A percentile compares a stretch with the other conserved stretches of the same genome.
Conservation (phyloP, 768 basidiomycete genomes). For the Nevesoporus exiguus region DNA sequence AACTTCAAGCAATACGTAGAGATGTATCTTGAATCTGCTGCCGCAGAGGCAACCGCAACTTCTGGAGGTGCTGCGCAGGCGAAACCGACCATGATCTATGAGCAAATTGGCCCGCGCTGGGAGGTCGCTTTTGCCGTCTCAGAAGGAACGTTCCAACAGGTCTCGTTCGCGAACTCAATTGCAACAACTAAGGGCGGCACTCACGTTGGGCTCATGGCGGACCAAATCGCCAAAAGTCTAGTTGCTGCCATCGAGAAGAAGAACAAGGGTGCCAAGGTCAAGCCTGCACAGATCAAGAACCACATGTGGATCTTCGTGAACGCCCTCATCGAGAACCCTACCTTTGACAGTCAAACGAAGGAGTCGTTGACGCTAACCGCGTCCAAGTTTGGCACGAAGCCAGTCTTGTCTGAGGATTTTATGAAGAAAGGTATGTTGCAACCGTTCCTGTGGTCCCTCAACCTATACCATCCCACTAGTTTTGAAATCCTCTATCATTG, state of each 20-base stretch:
- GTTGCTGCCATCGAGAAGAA: constrained; percentile 87
- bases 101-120: constrained; percentile 80
- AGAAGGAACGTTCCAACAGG: constrained; percentile 87
- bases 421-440: constrained; percentile 80
- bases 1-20: constrained; percentile 97
- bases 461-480: constrained; percentile 45
- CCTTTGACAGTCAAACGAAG: constrained; percentile 99
- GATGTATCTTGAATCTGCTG: constrained; percentile 79
- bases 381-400: constrained; percentile 89
- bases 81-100: constrained; percentile 81
- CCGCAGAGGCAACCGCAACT: constrained; percentile 61
- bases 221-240: constrained; percentile 85
- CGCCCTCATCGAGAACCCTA: constrained; percentile 92
- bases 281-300: constrained; percentile 90
- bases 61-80: constrained; percentile 76
- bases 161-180: constrained; percentile 97
- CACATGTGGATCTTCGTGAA: constrained; percentile 99
- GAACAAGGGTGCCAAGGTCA: constrained; percentile 95
- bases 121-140: constrained; percentile 94
- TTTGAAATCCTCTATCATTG: constrained; percentile 83
- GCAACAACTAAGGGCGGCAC: constrained; percentile 96
- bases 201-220: constrained; percentile 81
- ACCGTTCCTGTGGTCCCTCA: background rate
- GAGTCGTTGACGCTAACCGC: constrained; percentile 86
- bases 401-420: constrained; percentile 83